These are phyloP conservation scores for Neocallimastix lanati DNA, from an alignment of 192 early-diverging fungal genomes.

Conservation along the genomic window DNA sequence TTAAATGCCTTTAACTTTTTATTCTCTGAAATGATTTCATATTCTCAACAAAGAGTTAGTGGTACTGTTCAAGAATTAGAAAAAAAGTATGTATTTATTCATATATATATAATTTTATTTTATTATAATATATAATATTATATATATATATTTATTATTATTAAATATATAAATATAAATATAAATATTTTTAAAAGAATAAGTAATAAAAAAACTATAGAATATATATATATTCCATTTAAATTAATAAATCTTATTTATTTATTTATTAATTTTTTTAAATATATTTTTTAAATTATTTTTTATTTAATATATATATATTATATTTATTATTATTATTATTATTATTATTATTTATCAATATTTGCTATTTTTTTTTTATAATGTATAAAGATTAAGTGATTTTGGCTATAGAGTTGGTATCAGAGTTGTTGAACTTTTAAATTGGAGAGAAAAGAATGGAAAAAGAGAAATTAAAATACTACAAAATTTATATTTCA, in stretches of 20 bases:
- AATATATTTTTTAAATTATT: no score
- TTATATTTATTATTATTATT: not conserved
- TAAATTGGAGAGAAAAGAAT: constrained; percentile 74
- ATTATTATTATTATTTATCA: not conserved
- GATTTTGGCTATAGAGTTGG: constrained; percentile 92
- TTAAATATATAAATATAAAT: no score
- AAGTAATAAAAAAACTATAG: no score
- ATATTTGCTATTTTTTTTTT: no score
- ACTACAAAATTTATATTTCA: constrained; percentile 75
- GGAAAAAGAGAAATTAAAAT: constrained; percentile 76
- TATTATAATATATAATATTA: not conserved
- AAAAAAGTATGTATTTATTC: constrained; percentile 43
- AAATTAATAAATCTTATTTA: no score
- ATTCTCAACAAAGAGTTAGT: constrained; percentile 85
- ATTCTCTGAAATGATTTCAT: constrained; percentile 88
- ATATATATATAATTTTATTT: not conserved
- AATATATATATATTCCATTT: no score
- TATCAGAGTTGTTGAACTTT: constrained; percentile 67
- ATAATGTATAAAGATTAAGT: constrained; percentile 52
- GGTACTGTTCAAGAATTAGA: constrained; percentile 84
- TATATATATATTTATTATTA: no score
- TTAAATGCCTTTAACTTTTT: constrained; percentile 73
- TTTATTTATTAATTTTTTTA: no score
- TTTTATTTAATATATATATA: no score
- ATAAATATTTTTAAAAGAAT: no score